Base-by-base conservation (phyloP, 768 basidiomycete genomes). In the Tricholoma saponaceum region DNA sequence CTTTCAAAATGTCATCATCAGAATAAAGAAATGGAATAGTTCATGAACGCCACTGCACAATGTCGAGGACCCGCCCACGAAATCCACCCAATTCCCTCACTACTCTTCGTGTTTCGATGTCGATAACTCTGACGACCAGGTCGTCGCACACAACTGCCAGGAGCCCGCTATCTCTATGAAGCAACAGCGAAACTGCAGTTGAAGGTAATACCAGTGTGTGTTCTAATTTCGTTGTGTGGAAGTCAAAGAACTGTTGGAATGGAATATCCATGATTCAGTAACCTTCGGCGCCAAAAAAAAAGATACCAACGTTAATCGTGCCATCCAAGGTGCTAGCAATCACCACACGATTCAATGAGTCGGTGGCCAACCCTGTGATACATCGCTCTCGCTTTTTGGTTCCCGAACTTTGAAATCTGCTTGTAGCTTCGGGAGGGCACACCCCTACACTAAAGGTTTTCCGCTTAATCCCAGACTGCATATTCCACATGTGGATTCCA, bases 41-140 rank as follows among this genome's bases (percentile, higher is more conserved):
- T 10, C 30, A 1, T 20, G 16, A 23, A 52, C 9, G 20, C 22
- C 8, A 22, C 73, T 86, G 66, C 68, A 95, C 95, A 46, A 95
- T 77, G 65, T 99, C 97, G 16, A 98, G 79, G 23, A 98, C 80
- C n/a, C 90, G 83, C 0, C 89, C 89, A 54, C 85, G 79, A 71
- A 91, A 92, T 1, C 92, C 93, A 26, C 81, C 72, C n/a, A 98
- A 66, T 65, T 98, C 96, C 73, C 97, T 83, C 35, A 99, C 96
- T 23, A 94, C 74, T 56, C 87, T 79, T 63, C 79, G 79, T 0
- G 96, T 97, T 74, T 98, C 97, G 51, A 95, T 87, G 69, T 99
- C 97, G 32, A 98, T 70, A 25, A 99, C 69, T 32, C 95, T 88
- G 35, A 99, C 83, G 30, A 82, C 75, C 69, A 89, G 81, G 64